Evolutionary conservation across 23 red algal genomes (phyloP), one percentile per base, ranked within the genome.

Genomic region (Gracilaria gracilis): DNA sequence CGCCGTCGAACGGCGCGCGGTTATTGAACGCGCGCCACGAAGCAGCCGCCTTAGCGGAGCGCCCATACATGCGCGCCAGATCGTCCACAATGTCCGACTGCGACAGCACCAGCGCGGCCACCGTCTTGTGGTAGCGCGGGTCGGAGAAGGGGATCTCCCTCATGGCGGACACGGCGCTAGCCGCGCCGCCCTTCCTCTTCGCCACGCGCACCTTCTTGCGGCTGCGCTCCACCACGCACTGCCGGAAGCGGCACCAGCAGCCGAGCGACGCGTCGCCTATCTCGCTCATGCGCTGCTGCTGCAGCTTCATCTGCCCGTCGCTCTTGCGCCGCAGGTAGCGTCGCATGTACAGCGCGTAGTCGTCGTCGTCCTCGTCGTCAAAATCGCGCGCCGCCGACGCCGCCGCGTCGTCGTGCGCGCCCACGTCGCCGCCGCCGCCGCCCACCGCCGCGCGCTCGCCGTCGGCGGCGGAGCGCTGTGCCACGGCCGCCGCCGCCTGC

Each of bases 41-140:
- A 2, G 20, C 28, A 2, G 59, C 59, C 59, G 19, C 59, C 59
- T 31, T 32, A 15, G 19, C 59, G 24, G 59, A 31, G 25, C 59
- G 59, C 5, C 72, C 72, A 42, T 77, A 77, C 72, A 77, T 77
- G 72, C 39, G 72, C 72, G 72, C 72, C 39, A 77, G 72, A 20
- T 77, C 72, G 72, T 77, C 40, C 72, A 77, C 72, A 50, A 77
- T 77, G 72, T 77, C 72, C 39, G 72, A 48, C 39, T 28, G 72
- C 72, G 72, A 77, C 72, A 77, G 72, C 72, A 77, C 72, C 38
- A 77, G 72, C 4, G 40, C n/a, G 3, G 72, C 72, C 38, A 77
- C 72, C 72, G 72, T 77, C 72, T 77, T 77, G 72, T 77, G 72
- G 72, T 77, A 77, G 40, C 46, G 38, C 23, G 72, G 72, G 72